Evolutionary conservation across 768 basidiomycete species (phyloP), one percentile per base, ranked within the genome.

Genomic region (Agaricus sinodeliciosus): DNA sequence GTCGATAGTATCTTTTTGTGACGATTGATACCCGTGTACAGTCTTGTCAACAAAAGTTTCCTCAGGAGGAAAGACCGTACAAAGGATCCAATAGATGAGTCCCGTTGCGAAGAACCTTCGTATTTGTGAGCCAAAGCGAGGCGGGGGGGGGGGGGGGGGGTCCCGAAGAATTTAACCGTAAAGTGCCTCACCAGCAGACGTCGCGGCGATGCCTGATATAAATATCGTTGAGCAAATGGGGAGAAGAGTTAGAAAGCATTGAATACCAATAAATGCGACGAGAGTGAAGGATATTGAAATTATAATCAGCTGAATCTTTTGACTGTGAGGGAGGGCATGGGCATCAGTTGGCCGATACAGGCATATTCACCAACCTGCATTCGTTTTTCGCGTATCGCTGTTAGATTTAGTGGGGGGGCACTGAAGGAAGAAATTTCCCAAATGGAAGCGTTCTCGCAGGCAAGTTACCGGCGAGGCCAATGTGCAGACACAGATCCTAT

Each of bases 401-500:
- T 31, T 3, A 31, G 25, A 39, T n/a, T n/a, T n/a, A n/a, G n/a
- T n/a, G n/a, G n/a, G n/a, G n/a, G n/a, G n/a, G n/a, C n/a, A n/a
- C n/a, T n/a, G n/a, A 91, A 87, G 69, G 70, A 69, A 2, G 74
- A 90, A 59, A 90, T 93, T 52, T 72, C 85, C 0, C 79, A 85
- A 52, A 84, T 93, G 78, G 90, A 93, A 60, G 90, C 90, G 4
- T 93, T 93, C 67, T 90, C 90, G 12, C 90, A 93, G 82, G 90
- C 90, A 69, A 27, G 3, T 4, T 48, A 27, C 13, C 25, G 2
- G 15, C 13, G n/a, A 18, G 18, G n/a, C 4, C 26, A 13, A 13
- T 43, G 27, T 26, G 31, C n/a, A 7, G 13, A 3, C 40, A 60
- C 57, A 60, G 58, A 53, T 45, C 44, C 13, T 62, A 57, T 44